Conservation (phyloP, 768 basidiomycete genomes). For the Epithele typhae region DNA sequence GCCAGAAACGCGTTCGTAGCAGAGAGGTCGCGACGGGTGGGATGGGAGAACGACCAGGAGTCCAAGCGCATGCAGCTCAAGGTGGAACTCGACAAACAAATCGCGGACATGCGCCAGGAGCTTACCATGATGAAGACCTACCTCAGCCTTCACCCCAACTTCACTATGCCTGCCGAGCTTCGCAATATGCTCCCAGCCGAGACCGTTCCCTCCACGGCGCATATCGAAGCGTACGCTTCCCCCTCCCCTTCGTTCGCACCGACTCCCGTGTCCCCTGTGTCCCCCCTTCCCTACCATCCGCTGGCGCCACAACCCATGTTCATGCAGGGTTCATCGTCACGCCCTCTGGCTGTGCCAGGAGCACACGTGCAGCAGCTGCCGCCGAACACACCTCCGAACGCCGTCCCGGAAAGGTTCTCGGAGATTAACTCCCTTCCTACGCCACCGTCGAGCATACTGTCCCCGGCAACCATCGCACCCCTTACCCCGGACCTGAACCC, state of each 20-base stretch:
- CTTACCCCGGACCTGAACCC: conserved; percentile 31
- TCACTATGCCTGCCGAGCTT: background rate
- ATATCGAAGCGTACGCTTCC: conserved; percentile 9
- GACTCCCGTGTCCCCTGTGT: conserved; percentile 1
- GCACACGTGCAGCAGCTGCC: too few species aligned
- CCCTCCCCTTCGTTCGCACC: background rate
- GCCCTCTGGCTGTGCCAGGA: conserved; percentile 1
- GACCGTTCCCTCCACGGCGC: conserved; percentile 7
- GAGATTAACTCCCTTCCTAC: background rate
- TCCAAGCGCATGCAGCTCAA: conserved; percentile 49
- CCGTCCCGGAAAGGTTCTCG: too few species aligned
- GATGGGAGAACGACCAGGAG: conserved; percentile 73
- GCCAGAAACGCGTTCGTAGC: conserved; percentile 57
- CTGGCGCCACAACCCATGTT: conserved; percentile 22
- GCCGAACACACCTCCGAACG: too few species aligned
- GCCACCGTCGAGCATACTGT: conserved; percentile 3
- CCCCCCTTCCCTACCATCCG: conserved; percentile 10
- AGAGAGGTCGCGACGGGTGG: conserved; percentile 53
- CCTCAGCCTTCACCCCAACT: conserved; percentile 22
- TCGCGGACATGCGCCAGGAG: conserved; percentile 53
- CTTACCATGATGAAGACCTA: conserved; percentile 41
- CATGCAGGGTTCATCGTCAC: conserved; percentile 34
- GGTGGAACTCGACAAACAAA: conserved; percentile 53
- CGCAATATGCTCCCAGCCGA: background rate
- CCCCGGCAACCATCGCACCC: conserved; percentile 23